These are phyloP conservation scores for bread wheat (Triticum aestivum) DNA, from an alignment of 176 grass and related monocot genomes.

Conservation along the genomic window DNA sequence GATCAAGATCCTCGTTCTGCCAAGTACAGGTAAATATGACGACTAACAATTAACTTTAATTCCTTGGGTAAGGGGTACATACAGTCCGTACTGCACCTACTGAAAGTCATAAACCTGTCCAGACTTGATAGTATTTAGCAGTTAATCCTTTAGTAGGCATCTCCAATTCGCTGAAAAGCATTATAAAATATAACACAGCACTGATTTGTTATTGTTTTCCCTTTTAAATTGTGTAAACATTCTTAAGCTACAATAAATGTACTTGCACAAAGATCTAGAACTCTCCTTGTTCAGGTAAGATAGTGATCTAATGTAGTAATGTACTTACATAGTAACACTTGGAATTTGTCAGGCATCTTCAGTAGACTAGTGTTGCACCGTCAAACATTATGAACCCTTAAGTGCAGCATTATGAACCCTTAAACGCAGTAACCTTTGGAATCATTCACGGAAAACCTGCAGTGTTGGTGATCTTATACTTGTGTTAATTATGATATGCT, in stretches of 20 bases:
- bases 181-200: neutral
- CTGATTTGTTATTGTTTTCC: neutral
- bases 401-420: neutral
- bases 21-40: constrained; percentile 68
- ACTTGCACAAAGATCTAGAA: neutral
- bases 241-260: neutral
- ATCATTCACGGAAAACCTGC: neutral
- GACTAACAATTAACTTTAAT: neutral
- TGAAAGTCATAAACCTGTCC: neutral
- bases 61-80: neutral
- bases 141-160: neutral
- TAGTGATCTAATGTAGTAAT: constrained; percentile 4
- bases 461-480: neutral
- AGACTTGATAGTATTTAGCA: neutral
- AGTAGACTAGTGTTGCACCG: neutral
- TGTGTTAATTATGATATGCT: neutral
- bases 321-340: neutral
- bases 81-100: neutral
- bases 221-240: neutral
- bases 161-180: neutral
- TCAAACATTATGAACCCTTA: neutral
- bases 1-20: constrained; percentile 92
- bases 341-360: neutral
- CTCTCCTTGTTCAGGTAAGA: neutral
- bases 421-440: neutral